phyloP scores from a whole-genome alignment of 1,284 basidiomycete genomes.

The Apiotrichum domesticum region DNA sequence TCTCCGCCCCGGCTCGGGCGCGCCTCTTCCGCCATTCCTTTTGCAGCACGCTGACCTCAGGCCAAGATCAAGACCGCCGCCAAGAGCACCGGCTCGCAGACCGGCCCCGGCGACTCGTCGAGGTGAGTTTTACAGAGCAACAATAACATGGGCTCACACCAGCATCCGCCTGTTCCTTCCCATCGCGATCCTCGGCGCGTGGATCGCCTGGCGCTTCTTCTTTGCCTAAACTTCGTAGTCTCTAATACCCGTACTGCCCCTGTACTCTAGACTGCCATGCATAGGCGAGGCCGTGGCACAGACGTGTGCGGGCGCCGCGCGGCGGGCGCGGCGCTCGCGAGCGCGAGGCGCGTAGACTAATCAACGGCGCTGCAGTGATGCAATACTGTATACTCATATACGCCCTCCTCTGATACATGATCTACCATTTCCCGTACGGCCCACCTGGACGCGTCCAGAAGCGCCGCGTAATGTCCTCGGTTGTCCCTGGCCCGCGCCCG shows the following conservation, averaged over 20 bases:
- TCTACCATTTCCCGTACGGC: conserved; percentile 23
- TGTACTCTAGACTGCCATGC: conserved; percentile 8
- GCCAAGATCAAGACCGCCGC: conserved; percentile 2
- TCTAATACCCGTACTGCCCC: neutral
- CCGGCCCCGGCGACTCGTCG: neutral
- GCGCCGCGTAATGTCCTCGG: conserved; percentile 27
- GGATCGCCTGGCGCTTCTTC: conserved; percentile 44
- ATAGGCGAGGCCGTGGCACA: neutral
- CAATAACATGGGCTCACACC: neutral
- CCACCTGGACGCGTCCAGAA: conserved; percentile 25
- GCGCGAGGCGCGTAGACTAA: no score
- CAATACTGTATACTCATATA: no score
- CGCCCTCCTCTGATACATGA: neutral
- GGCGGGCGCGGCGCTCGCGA: no score
- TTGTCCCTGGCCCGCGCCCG: conserved; percentile 27
- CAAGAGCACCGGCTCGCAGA: no score
- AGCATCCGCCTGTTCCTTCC: conserved; percentile 34
- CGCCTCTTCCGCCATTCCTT: neutral
- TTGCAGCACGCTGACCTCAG: neutral
- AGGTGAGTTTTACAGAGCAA: neutral
- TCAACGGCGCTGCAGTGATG: no score
- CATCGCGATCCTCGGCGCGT: conserved; percentile 36
- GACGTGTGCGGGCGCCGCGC: neutral
- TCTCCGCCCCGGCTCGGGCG: no score
- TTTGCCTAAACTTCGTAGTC: conserved; percentile 28